Evolutionary conservation across 1,284 basidiomycete species (phyloP).

Genomic region (Malassezia psittaci): DNA sequence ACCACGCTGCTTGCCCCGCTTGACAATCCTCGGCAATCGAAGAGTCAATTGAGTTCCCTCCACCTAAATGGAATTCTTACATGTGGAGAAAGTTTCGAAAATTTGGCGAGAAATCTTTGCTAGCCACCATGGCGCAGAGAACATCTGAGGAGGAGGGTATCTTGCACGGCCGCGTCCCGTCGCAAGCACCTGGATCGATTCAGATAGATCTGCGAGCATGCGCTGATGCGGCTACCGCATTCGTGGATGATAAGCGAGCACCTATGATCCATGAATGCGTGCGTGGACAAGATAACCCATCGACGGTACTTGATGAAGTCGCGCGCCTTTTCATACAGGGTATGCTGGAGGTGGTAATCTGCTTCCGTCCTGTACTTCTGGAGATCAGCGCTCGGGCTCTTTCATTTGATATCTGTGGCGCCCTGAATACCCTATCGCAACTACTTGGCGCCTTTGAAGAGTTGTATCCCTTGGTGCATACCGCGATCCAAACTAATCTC

Average conservation of each 20-base stretch:
- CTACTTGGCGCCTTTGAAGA: slow-evolving; percentile 36
- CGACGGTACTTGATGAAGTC: slow-evolving; percentile 5
- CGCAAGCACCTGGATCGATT: no score
- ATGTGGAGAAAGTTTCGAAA: no score
- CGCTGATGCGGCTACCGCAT: slow-evolving; percentile 1
- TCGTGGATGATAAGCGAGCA: not conserved
- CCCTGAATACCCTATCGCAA: slow-evolving; percentile 24
- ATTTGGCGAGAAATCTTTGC: no score
- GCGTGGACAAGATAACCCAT: not conserved
- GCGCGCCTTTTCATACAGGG: slow-evolving; percentile 32
- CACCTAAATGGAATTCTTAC: no score
- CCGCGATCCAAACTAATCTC: slow-evolving; percentile 11
- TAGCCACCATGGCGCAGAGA: not conserved
- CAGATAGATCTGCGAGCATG: slow-evolving; percentile 7
- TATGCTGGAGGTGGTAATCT: slow-evolving; percentile 29
- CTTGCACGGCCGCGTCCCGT: no score
- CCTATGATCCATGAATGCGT: slow-evolving; percentile 1
- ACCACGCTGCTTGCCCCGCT: no score
- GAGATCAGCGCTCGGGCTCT: slow-evolving; percentile 30
- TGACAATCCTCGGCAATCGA: not conserved
- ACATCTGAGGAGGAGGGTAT: not conserved
- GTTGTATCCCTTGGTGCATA: not conserved
- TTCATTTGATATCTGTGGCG: slow-evolving; percentile 7
- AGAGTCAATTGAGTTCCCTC: not conserved
- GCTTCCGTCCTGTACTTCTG: slow-evolving; percentile 37